Conservation (phyloP, 2,329 filamentous ascomycete species). For the Cryphonectria carpinicola region DNA sequence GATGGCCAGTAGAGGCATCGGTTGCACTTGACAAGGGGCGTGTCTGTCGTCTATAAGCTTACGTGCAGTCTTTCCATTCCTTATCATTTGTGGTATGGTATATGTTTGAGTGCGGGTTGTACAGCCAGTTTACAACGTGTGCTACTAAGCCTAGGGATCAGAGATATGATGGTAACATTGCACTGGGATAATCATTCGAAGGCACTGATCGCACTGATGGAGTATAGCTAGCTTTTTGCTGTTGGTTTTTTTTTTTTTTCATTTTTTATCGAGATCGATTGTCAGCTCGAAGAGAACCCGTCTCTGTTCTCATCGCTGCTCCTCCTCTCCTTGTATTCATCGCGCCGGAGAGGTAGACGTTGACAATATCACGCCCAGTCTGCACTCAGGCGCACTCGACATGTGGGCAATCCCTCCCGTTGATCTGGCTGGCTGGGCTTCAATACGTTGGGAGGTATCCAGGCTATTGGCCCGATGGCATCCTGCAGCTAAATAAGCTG, state of each 20-base stretch:
- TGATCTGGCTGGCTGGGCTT: background rate
- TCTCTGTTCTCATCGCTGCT: background rate
- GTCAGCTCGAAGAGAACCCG: background rate
- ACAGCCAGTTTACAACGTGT: background rate
- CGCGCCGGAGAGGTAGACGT: background rate
- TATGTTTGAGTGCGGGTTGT: background rate
- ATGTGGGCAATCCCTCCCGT: background rate
- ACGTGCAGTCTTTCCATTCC: background rate
- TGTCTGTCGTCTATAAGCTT: background rate
- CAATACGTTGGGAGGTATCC: background rate
- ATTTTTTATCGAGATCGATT: background rate
- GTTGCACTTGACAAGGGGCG: background rate
- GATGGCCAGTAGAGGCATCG: background rate
- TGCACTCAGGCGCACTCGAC: background rate
- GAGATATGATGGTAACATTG: background rate
- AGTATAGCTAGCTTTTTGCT: background rate
- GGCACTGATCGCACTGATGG: background rate
- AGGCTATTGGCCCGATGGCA: background rate
- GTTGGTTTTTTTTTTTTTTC: too few species aligned
- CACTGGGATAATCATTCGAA: background rate
- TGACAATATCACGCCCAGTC: background rate
- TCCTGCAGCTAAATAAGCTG: conserved; percentile 14
- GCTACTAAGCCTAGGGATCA: background rate
- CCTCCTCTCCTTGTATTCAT: background rate
- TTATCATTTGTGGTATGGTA: background rate